These are phyloP conservation scores for Diaporthe sp. DNA, from an alignment of 2,329 filamentous ascomycete species.

Conservation along the genomic window DNA sequence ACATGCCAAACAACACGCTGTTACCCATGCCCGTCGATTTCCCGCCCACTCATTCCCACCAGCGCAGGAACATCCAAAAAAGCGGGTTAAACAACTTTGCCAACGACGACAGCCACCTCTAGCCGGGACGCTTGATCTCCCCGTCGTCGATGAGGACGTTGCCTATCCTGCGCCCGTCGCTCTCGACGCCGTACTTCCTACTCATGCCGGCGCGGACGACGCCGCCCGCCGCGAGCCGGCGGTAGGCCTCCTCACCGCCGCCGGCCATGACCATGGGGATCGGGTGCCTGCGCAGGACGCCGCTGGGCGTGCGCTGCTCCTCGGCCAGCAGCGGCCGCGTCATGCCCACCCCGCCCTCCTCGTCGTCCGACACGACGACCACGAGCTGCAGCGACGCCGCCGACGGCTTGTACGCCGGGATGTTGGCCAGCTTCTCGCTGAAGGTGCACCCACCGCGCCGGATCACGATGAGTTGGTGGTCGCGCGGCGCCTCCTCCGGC, in stretches of 20 bases:
- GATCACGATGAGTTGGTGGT: conserved; percentile 85
- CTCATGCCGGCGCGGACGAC: conserved; percentile 81
- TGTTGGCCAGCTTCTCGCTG: conserved; percentile 83
- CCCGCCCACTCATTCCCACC: background rate
- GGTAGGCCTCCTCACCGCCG: conserved; percentile 76
- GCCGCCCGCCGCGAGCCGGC: conserved; percentile 64
- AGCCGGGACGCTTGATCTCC: conserved; percentile 41
- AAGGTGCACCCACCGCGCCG: conserved; percentile 89
- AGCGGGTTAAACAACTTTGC: no score
- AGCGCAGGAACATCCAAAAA: background rate
- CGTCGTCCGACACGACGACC: conserved; percentile 77
- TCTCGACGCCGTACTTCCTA: conserved; percentile 84
- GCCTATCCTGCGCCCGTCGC: conserved; percentile 81
- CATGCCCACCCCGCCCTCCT: conserved; percentile 50
- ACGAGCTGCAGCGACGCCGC: conserved; percentile 80
- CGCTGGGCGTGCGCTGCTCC: conserved; percentile 77
- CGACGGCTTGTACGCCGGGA: conserved; percentile 81
- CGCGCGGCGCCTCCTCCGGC: conserved; percentile 63
- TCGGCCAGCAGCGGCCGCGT: conserved; percentile 80
- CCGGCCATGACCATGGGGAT: conserved; percentile 88
- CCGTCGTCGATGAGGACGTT: conserved; percentile 78
- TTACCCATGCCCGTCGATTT: background rate
- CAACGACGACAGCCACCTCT: background rate
- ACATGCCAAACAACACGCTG: background rate
- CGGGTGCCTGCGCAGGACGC: conserved; percentile 77